Percentiles rank a stretch among this genome's conserved stretches.
These are phyloP conservation scores for Xylaria sp. DNA, from an alignment of 2,329 filamentous ascomycete genomes.

Conservation along the genomic window DNA sequence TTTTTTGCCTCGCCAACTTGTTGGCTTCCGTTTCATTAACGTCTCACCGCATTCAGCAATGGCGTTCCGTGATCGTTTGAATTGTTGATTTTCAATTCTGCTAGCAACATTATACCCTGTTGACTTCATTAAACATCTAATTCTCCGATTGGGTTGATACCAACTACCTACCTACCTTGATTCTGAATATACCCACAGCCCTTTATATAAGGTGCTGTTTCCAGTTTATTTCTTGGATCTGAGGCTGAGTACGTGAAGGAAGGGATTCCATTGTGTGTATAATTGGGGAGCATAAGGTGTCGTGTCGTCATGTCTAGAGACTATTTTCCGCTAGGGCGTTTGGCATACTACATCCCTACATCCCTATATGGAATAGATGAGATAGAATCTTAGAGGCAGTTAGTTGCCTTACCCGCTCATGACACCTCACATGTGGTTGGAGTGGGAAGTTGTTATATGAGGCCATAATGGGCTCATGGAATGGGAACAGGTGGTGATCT, in stretches of 20 bases:
- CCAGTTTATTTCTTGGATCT: conserved; percentile 9
- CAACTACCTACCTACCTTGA: conserved; percentile 9
- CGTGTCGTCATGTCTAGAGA: conserved; percentile 1
- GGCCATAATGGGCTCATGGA: not conserved
- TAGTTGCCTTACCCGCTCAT: not conserved
- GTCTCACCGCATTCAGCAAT: conserved; percentile 26
- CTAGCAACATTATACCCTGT: conserved; percentile 22
- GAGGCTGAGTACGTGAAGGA: conserved; percentile 3
- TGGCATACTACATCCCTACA: conserved; percentile 3
- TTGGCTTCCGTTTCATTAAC: conserved; percentile 2
- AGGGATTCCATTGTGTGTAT: conserved; percentile 7
- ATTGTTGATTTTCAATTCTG: conserved; percentile 21
- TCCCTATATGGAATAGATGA: not conserved
- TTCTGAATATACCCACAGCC: conserved; percentile 27
- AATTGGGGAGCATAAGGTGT: conserved; percentile 3
- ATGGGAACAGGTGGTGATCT: conserved; percentile 9
- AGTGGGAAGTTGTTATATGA: not conserved
- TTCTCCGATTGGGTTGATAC: conserved; percentile 20
- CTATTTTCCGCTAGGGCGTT: not conserved
- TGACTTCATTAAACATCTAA: conserved; percentile 1
- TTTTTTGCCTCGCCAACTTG: not conserved
- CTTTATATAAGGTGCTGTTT: conserved; percentile 10
- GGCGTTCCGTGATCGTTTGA: conserved; percentile 32
- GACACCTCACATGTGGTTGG: conserved; percentile 1
- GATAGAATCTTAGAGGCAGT: conserved; percentile 1